These are phyloP conservation scores for Epichloe gansuensis DNA, from an alignment of 2,329 filamentous ascomycete genomes.

Conservation along the genomic window DNA sequence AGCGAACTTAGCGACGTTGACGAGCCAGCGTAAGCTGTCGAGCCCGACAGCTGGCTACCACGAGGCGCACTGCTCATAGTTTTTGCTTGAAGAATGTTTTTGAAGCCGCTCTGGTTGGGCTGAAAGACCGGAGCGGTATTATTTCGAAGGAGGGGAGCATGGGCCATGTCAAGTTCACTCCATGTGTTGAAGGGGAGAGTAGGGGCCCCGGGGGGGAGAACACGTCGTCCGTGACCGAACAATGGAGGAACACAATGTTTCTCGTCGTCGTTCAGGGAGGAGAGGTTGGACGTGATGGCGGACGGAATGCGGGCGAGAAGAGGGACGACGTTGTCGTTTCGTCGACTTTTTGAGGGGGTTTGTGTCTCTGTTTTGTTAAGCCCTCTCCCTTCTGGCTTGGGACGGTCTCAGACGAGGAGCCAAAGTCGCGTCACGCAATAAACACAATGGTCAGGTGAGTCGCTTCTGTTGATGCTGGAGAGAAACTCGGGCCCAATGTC, in stretches of 20 bases:
- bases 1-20: slow-evolving; percentile 39
- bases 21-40: slow-evolving; percentile 41
- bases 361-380: slow-evolving; percentile 1
- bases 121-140: slow-evolving; percentile 44
- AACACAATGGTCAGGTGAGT: slow-evolving; percentile 5
- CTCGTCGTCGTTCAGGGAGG: not conserved
- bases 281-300: not conserved
- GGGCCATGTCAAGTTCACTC: slow-evolving; percentile 39
- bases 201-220: slow-evolving; percentile 3
- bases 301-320: slow-evolving; percentile 1
- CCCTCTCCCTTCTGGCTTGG: slow-evolving; percentile 6
- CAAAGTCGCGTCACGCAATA: slow-evolving; percentile 8
- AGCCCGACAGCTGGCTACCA: slow-evolving; percentile 50
- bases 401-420: slow-evolving; percentile 7
- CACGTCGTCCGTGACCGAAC: slow-evolving; percentile 1
- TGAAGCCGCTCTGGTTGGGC: slow-evolving; percentile 32
- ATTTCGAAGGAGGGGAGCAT: slow-evolving; percentile 46
- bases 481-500: not conserved
- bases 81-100: slow-evolving; percentile 26
- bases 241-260: not conserved
- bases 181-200: slow-evolving; percentile 21
- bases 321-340: slow-evolving; percentile 1
- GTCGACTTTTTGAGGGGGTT: not conserved
- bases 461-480: not conserved
- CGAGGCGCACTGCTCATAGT: slow-evolving; percentile 41